Conservation (phyloP, 108 stramenopile genomes). For the Discostella pseudostelligera region DNA sequence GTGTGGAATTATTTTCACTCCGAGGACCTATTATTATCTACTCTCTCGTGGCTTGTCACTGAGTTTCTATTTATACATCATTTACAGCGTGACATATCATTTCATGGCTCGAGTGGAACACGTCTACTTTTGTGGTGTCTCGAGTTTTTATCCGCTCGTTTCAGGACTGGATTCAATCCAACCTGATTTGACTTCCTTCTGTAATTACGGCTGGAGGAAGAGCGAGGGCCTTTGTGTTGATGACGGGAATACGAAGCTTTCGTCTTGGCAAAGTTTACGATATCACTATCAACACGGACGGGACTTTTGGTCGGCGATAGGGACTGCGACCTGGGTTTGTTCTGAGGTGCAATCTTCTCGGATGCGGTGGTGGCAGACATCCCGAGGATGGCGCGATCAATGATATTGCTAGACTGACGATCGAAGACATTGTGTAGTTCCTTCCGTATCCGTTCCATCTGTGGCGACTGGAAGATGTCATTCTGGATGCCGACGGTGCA, state of each 20-base stretch:
- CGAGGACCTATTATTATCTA: not conserved
- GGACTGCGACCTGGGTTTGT: not conserved
- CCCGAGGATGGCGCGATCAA: not conserved
- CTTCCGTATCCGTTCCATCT: not conserved
- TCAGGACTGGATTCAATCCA: not conserved
- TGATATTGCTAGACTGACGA: slow-evolving; percentile 22
- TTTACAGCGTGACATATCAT: not conserved
- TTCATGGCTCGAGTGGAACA: too few relatives aligned
- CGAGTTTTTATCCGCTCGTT: too few relatives aligned
- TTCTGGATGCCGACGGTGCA: not conserved
- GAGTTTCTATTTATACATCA: not conserved
- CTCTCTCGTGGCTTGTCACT: too few relatives aligned
- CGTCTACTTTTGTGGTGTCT: too few relatives aligned
- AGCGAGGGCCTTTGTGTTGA: too few relatives aligned
- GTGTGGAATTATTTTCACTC: too few relatives aligned
- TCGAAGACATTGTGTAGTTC: slow-evolving; percentile 28
- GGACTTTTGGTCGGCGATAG: not conserved
- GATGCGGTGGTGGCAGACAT: too few relatives aligned
- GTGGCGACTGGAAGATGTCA: not conserved
- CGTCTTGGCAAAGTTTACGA: not conserved
- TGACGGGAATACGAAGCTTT: not conserved
- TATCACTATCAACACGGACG: not conserved
- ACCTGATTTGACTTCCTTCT: not conserved
- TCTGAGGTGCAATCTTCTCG: not conserved
- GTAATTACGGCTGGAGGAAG: too few relatives aligned